Base-by-base conservation (phyloP, 441 rosid species). In the Caryocar brasiliense region DNA sequence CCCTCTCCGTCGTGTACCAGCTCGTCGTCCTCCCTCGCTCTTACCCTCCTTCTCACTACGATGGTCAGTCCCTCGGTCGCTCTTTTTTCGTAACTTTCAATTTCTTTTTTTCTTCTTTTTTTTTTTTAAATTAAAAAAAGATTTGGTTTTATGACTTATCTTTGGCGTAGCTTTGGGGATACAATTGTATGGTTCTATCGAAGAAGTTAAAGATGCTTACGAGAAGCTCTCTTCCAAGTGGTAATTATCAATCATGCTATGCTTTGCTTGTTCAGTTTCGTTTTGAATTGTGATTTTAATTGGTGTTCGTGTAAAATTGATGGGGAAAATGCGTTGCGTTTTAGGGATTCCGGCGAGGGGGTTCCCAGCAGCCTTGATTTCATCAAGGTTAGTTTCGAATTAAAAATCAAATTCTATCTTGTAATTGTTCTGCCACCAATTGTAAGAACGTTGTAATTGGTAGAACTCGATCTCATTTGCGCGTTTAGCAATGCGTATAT, bases 1-100 rank as follows among this genome's bases (percentile, higher is more conserved):
- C 59, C 11, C 74, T 82, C 32, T 68, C 82, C 36, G 40, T 91
- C 64, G 66, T 84, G 65, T 91, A 77, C 48, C 95, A 83, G 73
- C 81, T 83, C 45, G 62, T 71, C 43, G 69, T 82, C 47, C 73
- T 82, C 35, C 95, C 91, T 62, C 79, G 76, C 40, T 71, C 81
- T 38, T 86, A 75, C 47, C 86, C 92, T 56, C 70, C 74, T 51
- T 66, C 92, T 47, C 85, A 81, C 71, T 86, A 86, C 75, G 85
- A 83, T 23, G 83, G 92, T 86, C 51, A 17, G 65, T 54, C 11
- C 2, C 18, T 37, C 6, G 34, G 4, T 29, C 9, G 27, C 23
- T 5, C 1, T 8, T 11, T 24, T 1, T 22, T 15, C 23, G 5
- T 13, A 10, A 7, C 20, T 0, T 25, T 27, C 2, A 14, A 9